Percentiles rank a stretch among this genome's conserved stretches.
phyloP scores from a whole-genome alignment of 1,284 basidiomycete species.

The Ustanciosporium gigantosporum region DNA sequence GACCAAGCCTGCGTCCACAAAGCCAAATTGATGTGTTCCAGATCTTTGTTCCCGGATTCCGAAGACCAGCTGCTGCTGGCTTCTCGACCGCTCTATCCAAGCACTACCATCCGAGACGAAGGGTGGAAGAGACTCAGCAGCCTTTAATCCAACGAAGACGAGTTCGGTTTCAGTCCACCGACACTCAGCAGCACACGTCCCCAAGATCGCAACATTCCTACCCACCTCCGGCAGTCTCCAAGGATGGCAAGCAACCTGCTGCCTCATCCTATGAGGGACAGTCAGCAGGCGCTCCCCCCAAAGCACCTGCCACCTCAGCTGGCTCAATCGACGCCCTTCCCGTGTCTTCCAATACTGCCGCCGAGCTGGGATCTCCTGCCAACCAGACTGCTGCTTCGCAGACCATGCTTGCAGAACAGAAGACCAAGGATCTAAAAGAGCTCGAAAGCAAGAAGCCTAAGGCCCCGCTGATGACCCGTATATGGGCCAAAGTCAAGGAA shows the following conservation, averaged over 20 bases:
- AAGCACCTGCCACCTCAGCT: conserved; percentile 21
- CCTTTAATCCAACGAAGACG: conserved; percentile 6
- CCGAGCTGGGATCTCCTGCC: conserved; percentile 37
- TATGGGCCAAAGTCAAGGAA: conserved; percentile 91
- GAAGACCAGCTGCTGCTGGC: conserved; percentile 1
- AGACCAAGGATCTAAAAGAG: conserved; percentile 27
- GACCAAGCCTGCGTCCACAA: conserved; percentile 12
- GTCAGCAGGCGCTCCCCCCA: conserved; percentile 28
- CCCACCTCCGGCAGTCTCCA: conserved; percentile 14
- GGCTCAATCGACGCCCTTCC: conserved; percentile 26
- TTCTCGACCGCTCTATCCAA: conserved; percentile 33
- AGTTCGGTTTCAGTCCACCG: conserved; percentile 32
- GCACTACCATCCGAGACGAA: conserved; percentile 32
- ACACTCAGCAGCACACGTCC: conserved; percentile 19
- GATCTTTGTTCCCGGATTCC: conserved; percentile 37
- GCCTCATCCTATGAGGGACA: conserved; percentile 24
- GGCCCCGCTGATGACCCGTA: conserved; percentile 36
- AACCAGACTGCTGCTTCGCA: conserved; percentile 45
- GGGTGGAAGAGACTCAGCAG: conserved; percentile 23
- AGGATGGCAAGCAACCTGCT: conserved; percentile 12
- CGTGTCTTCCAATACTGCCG: conserved; percentile 28
- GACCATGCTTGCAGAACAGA: conserved; percentile 38
- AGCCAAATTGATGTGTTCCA: conserved; percentile 37
- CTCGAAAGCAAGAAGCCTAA: conserved; percentile 32
- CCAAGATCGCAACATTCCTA: conserved; percentile 6